Conservation (phyloP, 306 rosid genomes). For the Spatholobus suberectus region DNA sequence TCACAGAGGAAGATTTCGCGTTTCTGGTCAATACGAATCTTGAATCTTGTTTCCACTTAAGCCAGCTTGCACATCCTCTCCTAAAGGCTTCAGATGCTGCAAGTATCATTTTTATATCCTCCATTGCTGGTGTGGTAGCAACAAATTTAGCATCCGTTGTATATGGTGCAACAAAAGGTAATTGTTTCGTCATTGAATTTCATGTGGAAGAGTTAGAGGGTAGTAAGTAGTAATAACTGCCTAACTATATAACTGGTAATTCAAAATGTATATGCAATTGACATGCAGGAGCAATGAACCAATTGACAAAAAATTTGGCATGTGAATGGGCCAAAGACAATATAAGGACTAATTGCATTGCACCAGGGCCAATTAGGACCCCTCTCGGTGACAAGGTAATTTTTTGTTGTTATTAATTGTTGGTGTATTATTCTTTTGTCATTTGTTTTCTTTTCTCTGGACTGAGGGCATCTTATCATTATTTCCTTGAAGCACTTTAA, state of each 20-base stretch:
- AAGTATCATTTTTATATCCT: constrained; percentile 46
- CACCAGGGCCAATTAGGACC: constrained; percentile 59
- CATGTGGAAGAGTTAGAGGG: not conserved
- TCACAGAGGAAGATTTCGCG: constrained; percentile 38
- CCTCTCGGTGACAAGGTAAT: constrained; percentile 37
- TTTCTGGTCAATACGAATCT: constrained; percentile 31
- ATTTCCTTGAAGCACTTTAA: constrained; percentile 14
- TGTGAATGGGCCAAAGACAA: constrained; percentile 74
- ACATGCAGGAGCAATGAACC: constrained; percentile 59
- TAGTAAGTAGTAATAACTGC: too few species aligned
- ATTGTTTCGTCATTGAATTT: not conserved
- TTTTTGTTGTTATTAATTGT: not conserved
- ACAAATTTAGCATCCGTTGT: not conserved
- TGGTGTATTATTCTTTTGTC: not conserved
- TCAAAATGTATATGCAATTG: not conserved
- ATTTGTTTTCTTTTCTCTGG: not conserved
- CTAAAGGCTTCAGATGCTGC: constrained; percentile 38
- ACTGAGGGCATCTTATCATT: not conserved
- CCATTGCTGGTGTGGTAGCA: constrained; percentile 10
- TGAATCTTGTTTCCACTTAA: constrained; percentile 46
- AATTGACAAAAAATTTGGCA: constrained; percentile 55
- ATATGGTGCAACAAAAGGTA: constrained; percentile 54
- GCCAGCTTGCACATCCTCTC: constrained; percentile 50
- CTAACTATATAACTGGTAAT: not conserved
- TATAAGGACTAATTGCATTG: constrained; percentile 60